phyloP scores from a whole-genome alignment of 1,284 basidiomycete genomes.

The Leccinum subspadiceum region DNA sequence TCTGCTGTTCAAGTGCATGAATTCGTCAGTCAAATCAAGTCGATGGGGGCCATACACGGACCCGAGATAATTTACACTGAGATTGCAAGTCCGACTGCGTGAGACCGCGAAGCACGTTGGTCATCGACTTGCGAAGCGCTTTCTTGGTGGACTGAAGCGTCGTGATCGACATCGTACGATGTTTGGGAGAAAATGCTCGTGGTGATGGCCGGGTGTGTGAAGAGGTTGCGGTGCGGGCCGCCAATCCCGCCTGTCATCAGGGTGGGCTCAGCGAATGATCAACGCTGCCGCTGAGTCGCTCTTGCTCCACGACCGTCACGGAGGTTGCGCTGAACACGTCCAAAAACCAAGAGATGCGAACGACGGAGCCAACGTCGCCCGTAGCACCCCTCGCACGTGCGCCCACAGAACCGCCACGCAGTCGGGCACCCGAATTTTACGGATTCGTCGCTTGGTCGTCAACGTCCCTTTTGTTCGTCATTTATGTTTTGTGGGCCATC shows the following conservation, averaged over 20 bases:
- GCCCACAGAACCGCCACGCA: conserved; percentile 46
- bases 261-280: neutral
- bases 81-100: conserved; percentile 45
- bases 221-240: too few species aligned
- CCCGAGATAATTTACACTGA: conserved; percentile 50
- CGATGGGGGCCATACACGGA: neutral
- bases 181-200: neutral
- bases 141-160: conserved; percentile 43
- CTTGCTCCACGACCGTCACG: conserved; percentile 15
- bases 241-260: neutral
- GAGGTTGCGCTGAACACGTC: conserved; percentile 23
- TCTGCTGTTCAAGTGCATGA: conserved; percentile 43
- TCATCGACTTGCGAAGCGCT: conserved; percentile 50
- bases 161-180: conserved; percentile 31
- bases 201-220: neutral
- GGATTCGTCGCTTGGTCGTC: conserved; percentile 83
- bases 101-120: conserved; percentile 43
- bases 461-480: conserved; percentile 67
- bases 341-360: conserved; percentile 1
- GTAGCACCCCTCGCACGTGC: conserved; percentile 52
- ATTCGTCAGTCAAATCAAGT: conserved; percentile 4
- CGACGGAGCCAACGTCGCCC: conserved; percentile 46
- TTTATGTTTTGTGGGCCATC: conserved; percentile 71
- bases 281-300: conserved; percentile 7
- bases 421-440: conserved; percentile 79